Percentiles rank a stretch among this genome's conserved stretches.
Conservation (phyloP, 2,329 filamentous ascomycete species). For the Nemania bipapillata region DNA sequence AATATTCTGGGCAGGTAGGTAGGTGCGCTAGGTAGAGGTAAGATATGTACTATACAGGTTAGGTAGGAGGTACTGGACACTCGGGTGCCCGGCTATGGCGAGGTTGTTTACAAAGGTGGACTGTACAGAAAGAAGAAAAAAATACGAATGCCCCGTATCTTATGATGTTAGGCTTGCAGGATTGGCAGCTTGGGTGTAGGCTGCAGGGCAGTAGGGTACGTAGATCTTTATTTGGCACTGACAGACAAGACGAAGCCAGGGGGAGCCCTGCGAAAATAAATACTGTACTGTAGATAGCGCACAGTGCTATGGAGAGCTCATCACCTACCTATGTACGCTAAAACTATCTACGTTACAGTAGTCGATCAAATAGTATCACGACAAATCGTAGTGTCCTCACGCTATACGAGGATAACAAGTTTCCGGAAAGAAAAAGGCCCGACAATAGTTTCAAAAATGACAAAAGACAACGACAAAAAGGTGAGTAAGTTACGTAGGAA, state of each 20-base stretch:
- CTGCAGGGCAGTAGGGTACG: constrained; percentile 4
- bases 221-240: constrained; percentile 35
- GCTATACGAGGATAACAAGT: constrained; percentile 3
- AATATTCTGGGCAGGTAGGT: not conserved
- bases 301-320: not conserved
- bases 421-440: not conserved
- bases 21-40: not conserved
- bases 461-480: not conserved
- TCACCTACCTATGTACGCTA: not conserved
- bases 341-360: not conserved
- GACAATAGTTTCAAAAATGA: not conserved
- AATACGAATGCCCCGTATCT: constrained; percentile 29
- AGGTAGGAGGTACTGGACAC: constrained; percentile 1
- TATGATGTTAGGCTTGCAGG: constrained; percentile 24
- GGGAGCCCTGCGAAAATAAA: not conserved
- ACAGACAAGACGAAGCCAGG: constrained; percentile 5
- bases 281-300: not conserved
- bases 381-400: not conserved
- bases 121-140: constrained; percentile 17
- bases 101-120: constrained; percentile 22
- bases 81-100: constrained; percentile 24
- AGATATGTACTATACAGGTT: not conserved
- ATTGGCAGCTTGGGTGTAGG: constrained; percentile 24
- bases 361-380: constrained; percentile 2
- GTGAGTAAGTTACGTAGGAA: not conserved